phyloP scores from a whole-genome alignment of 352 stramenopile genomes.

The Blastocystis sp. region DNA sequence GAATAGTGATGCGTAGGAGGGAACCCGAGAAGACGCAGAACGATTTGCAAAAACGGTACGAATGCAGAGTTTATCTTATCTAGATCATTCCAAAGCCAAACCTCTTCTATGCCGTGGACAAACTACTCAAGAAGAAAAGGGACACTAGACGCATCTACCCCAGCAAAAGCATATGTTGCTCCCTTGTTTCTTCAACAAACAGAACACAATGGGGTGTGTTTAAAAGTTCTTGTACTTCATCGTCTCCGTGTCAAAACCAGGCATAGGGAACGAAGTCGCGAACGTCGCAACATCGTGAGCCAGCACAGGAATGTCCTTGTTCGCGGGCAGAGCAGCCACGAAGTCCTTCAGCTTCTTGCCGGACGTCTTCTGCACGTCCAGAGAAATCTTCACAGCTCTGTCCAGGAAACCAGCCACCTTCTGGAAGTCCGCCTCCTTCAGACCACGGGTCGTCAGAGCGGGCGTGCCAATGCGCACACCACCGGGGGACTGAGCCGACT shows the following conservation, averaged over 20 bases:
- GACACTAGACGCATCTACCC: conserved; percentile 40
- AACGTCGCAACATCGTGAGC: conserved; percentile 87
- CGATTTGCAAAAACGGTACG: conserved; percentile 42
- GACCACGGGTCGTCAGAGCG: conserved; percentile 91
- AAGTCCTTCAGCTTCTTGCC: conserved; percentile 72
- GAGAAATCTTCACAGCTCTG: conserved; percentile 86
- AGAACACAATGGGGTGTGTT: neutral
- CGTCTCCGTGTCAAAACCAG: conserved; percentile 85
- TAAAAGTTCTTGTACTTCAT: conserved; percentile 75
- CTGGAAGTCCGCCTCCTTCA: conserved; percentile 92
- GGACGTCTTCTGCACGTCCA: conserved; percentile 84
- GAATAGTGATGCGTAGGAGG: neutral
- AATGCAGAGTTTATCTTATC: neutral
- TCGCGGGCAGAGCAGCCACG: conserved; percentile 76
- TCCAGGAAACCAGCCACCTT: conserved; percentile 91
- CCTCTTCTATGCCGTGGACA: conserved; percentile 42
- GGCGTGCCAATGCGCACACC: conserved; percentile 92
- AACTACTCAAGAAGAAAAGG: conserved; percentile 12
- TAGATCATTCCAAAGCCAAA: conserved; percentile 53
- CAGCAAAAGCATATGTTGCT: conserved; percentile 41
- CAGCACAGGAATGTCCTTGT: conserved; percentile 80
- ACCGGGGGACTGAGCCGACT: conserved; percentile 87
- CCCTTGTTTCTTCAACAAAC: neutral
- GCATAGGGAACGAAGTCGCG: conserved; percentile 89
- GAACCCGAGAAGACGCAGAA: conserved; percentile 35